These are phyloP conservation scores for Phlebiopsis gigantea DNA, from an alignment of 768 basidiomycete species.

Conservation along the genomic window DNA sequence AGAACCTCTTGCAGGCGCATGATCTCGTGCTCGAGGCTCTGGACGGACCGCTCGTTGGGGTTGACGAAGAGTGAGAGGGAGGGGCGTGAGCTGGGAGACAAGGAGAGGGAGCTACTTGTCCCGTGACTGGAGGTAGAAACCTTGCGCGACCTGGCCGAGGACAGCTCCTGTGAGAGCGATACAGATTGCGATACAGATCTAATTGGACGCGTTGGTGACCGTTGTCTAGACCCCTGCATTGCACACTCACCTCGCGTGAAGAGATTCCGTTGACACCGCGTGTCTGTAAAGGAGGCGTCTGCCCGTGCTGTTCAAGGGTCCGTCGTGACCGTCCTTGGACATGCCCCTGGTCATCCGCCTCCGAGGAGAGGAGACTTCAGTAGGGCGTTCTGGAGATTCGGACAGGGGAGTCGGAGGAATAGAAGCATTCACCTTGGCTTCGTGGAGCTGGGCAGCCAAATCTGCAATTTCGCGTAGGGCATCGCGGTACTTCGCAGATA, in stretches of 20 bases:
- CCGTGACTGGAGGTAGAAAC: constrained; percentile 72
- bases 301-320: constrained; percentile 43
- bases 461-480: constrained; percentile 92
- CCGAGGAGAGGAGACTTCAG: constrained; percentile 42
- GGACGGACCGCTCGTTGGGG: constrained; percentile 66
- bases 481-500: constrained; percentile 81
- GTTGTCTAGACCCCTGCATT: constrained; percentile 11
- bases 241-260: constrained; percentile 71
- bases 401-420: constrained; percentile 23
- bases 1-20: constrained; percentile 93
- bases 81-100: constrained; percentile 52
- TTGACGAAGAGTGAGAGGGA: constrained; percentile 46
- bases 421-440: constrained; percentile 64
- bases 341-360: constrained; percentile 50
- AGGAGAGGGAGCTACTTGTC: constrained; percentile 61
- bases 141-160: constrained; percentile 82
- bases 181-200: constrained; percentile 92
- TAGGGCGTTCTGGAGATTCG: constrained; percentile 39
- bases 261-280: constrained; percentile 82
- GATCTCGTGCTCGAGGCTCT: constrained; percentile 90
- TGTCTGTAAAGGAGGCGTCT: constrained; percentile 83
- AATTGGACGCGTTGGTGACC: constrained; percentile 7
- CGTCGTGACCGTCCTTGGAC: constrained; percentile 44
- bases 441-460: constrained; percentile 85
- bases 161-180: constrained; percentile 97